A percentile compares a stretch with the other conserved stretches of the same genome.
Evolutionary conservation across 257 asterid species (phyloP).

Genomic region (Solanum neorickii): DNA sequence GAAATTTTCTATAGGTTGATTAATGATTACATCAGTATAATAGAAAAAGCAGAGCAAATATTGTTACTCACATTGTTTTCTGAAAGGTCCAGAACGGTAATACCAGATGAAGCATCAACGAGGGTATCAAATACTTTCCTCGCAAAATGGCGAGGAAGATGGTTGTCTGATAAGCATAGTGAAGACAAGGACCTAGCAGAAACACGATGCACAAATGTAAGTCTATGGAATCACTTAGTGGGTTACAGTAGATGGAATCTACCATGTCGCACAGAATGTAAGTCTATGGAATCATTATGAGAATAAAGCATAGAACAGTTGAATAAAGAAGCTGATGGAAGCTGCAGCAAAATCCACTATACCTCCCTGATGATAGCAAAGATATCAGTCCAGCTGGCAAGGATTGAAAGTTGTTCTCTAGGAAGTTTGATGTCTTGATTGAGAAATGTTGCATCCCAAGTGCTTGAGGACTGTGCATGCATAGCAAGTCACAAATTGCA

Average conservation of each 20-base stretch:
- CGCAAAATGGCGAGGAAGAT: conserved; percentile 45
- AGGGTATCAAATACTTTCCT: conserved; percentile 50
- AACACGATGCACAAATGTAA: background rate
- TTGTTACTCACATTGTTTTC: conserved; percentile 66
- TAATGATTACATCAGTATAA: background rate
- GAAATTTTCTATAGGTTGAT: background rate
- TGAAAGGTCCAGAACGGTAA: conserved; percentile 69
- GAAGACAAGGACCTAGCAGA: conserved; percentile 54
- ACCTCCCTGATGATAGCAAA: conserved; percentile 75
- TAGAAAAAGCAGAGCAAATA: conserved; percentile 1
- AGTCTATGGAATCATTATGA: background rate
- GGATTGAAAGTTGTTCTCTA: conserved; percentile 31
- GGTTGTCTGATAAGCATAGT: conserved; percentile 54
- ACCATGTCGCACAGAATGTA: background rate
- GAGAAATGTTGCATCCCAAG: conserved; percentile 76
- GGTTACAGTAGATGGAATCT: background rate
- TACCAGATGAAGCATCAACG: conserved; percentile 44
- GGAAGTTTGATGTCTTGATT: conserved; percentile 76
- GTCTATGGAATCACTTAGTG: background rate
- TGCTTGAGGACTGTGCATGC: conserved; percentile 34
- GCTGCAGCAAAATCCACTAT: background rate
- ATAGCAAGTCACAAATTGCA: conserved; percentile 60
- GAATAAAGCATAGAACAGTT: background rate
- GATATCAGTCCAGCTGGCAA: conserved; percentile 51
- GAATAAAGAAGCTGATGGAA: background rate